Percentiles rank a stretch among this genome's conserved stretches.
Evolutionary conservation across 768 basidiomycete species (phyloP).

Genomic region (Tricholoma furcatifolium): DNA sequence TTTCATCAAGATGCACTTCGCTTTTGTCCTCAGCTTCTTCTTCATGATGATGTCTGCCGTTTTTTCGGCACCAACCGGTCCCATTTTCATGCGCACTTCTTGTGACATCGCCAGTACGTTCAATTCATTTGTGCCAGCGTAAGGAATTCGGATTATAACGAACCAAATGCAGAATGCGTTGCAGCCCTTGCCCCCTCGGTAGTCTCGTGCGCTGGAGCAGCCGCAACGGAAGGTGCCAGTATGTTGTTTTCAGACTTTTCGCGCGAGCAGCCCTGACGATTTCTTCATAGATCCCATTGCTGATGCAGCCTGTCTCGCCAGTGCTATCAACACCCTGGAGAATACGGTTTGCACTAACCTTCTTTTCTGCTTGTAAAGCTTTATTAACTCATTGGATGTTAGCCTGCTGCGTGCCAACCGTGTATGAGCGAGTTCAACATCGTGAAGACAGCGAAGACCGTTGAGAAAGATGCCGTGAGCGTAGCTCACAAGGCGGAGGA

Average conservation of each 20-base stretch:
- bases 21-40: constrained; percentile 7
- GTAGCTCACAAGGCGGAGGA: background rate
- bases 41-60: constrained; percentile 8
- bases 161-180: constrained; percentile 9
- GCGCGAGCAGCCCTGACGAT: background rate
- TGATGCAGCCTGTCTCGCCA: constrained; percentile 14
- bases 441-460: constrained; percentile 1
- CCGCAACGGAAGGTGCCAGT: constrained; percentile 13
- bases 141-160: background rate
- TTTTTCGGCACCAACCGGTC: constrained; percentile 10
- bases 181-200: constrained; percentile 14
- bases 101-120: constrained; percentile 13
- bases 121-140: too few relatives aligned
- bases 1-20: constrained; percentile 12
- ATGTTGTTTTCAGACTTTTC: background rate
- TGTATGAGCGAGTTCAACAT: constrained; percentile 14
- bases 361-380: background rate
- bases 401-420: constrained; percentile 13
- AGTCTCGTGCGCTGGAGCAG: constrained; percentile 11
- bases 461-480: background rate
- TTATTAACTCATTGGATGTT: background rate
- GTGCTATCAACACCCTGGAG: constrained; percentile 7
- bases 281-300: constrained; percentile 4
- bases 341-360: constrained; percentile 5
- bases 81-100: constrained; percentile 10